Evolutionary conservation across 129 eudicot species (phyloP).

Genomic region (Arctium minus): DNA sequence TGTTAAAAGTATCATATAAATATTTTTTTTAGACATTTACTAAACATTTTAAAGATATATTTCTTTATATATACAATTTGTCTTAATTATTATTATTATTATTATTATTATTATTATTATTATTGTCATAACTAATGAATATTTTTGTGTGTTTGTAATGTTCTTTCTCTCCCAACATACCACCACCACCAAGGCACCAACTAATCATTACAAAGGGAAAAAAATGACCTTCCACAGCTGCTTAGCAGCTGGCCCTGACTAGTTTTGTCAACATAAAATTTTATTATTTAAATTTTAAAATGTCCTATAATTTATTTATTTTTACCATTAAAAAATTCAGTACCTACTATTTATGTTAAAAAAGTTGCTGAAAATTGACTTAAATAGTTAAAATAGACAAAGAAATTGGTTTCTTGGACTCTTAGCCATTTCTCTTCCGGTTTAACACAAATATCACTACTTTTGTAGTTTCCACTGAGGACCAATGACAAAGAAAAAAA

Average conservation of each 20-base stretch:
- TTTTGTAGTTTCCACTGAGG: no score
- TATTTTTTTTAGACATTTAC: not conserved
- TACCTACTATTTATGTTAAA: no score
- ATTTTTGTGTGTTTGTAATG: not conserved
- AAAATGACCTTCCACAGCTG: conserved; percentile 1
- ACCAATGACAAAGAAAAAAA: no score
- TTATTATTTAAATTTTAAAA: not conserved
- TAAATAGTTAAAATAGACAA: no score
- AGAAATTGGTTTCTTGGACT: no score
- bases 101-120: not conserved
- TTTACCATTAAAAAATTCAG: no score
- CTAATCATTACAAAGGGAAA: not conserved
- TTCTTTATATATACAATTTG: no score
- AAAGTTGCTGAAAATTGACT: no score
- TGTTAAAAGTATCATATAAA: no score
- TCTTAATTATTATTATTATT: not conserved
- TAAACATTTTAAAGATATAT: not conserved
- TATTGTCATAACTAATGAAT: not conserved
- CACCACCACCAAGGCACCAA: not conserved
- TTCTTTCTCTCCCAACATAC: not conserved
- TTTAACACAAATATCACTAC: no score
- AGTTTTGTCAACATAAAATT: not conserved
- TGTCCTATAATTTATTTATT: not conserved
- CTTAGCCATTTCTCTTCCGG: no score
- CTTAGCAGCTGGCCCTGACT: conserved; percentile 1